These are phyloP conservation scores for Apiospora aurea DNA, from an alignment of 2,329 filamentous ascomycete genomes.

Conservation along the genomic window DNA sequence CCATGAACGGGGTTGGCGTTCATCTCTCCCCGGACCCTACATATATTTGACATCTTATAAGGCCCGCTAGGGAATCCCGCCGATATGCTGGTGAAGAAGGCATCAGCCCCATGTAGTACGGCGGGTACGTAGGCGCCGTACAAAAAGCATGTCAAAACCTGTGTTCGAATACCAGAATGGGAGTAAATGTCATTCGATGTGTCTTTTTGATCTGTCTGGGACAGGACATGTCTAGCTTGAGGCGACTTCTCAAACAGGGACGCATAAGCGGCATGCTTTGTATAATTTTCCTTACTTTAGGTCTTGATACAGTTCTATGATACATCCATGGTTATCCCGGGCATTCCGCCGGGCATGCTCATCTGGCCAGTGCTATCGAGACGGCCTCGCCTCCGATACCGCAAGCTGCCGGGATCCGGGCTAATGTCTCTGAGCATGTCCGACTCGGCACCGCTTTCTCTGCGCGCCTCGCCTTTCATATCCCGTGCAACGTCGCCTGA, in stretches of 20 bases:
- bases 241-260: not conserved
- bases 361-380: slow-evolving; percentile 44
- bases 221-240: not conserved
- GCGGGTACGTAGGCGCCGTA: too few species aligned
- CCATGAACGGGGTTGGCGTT: too few species aligned
- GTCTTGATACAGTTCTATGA: not conserved
- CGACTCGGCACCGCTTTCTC: slow-evolving; percentile 50
- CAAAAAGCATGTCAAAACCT: too few species aligned
- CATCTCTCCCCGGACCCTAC: too few species aligned
- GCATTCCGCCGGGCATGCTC: slow-evolving; percentile 56
- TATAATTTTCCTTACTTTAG: not conserved
- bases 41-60: not conserved
- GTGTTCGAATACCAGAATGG: not conserved
- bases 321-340: slow-evolving; percentile 45
- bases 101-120: too few species aligned
- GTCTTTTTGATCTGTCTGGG: too few species aligned
- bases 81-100: too few species aligned
- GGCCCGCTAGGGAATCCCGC: not conserved
- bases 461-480: slow-evolving; percentile 57
- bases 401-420: slow-evolving; percentile 41
- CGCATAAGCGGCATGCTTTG: not conserved
- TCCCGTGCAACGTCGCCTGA: slow-evolving; percentile 61
- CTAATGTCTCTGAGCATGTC: slow-evolving; percentile 50
- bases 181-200: too few species aligned
- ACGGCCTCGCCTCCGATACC: slow-evolving; percentile 49